Conservation (phyloP, 2,329 filamentous ascomycete genomes). For the Drechslerella coelobrocha region DNA sequence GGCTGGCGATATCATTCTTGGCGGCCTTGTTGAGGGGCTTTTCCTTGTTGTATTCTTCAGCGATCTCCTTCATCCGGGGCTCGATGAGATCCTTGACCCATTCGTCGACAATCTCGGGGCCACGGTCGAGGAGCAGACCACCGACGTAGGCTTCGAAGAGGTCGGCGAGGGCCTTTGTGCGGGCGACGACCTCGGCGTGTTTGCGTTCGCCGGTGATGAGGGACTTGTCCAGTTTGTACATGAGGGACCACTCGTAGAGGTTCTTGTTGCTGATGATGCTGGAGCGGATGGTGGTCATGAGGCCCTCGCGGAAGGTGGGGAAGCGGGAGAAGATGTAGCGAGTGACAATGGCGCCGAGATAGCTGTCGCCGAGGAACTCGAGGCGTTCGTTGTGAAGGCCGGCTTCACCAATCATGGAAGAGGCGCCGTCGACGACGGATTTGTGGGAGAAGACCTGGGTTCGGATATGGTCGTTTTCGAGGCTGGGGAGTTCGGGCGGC, state of each 20-base stretch:
- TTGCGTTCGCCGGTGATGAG: constrained; percentile 58
- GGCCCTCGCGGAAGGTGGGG: constrained; percentile 52
- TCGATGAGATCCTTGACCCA: constrained; percentile 53
- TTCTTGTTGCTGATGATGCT: constrained; percentile 54
- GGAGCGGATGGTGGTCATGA: constrained; percentile 53
- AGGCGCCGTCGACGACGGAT: constrained; percentile 53
- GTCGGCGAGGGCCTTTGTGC: constrained; percentile 53
- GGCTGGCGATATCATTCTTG: constrained; percentile 52
- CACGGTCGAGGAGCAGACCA: constrained; percentile 52
- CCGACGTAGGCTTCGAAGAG: constrained; percentile 55
- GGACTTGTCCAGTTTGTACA: constrained; percentile 66
- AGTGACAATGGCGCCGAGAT: constrained; percentile 54
- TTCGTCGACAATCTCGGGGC: constrained; percentile 45
- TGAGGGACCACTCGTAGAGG: constrained; percentile 57
- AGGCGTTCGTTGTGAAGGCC: constrained; percentile 54
- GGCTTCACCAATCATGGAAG: constrained; percentile 52
- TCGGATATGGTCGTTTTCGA: constrained; percentile 51
- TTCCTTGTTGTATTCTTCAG: constrained; percentile 44
- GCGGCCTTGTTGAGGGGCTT: constrained; percentile 53
- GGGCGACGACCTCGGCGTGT: constrained; percentile 30
- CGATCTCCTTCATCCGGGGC: constrained; percentile 52
- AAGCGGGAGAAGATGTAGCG: constrained; percentile 53
- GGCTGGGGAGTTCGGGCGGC: constrained; percentile 53
- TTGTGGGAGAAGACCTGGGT: constrained; percentile 54
- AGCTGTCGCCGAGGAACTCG: constrained; percentile 55